Conservation (phyloP, 2,329 filamentous ascomycete genomes). For the Colletotrichum coccodes region DNA sequence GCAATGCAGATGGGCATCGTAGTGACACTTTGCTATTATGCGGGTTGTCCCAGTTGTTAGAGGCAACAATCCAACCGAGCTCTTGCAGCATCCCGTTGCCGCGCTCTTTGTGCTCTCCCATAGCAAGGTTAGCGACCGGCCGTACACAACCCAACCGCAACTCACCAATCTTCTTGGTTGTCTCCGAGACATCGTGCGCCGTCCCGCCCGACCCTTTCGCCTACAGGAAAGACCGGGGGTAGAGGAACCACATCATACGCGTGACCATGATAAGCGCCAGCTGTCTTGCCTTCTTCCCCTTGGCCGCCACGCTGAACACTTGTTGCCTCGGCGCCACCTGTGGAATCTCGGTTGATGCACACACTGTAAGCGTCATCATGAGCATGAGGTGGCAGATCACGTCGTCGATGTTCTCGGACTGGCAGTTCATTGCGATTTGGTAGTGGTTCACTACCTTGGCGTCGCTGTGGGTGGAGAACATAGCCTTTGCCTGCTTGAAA, state of each 20-base stretch:
- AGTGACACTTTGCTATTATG: too few relatives aligned
- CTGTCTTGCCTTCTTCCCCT: background rate
- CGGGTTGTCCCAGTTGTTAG: too few relatives aligned
- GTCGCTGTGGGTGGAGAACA: background rate
- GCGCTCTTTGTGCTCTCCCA: too few relatives aligned
- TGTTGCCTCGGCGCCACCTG: background rate
- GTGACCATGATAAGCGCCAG: background rate
- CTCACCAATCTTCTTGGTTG: conserved; percentile 4
- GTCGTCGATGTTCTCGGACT: background rate
- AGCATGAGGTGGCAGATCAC: background rate
- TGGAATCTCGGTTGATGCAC: background rate
- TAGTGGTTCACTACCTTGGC: background rate
- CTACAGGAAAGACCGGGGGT: background rate
- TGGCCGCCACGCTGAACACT: background rate
- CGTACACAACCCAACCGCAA: too few relatives aligned
- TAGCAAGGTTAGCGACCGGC: too few relatives aligned
- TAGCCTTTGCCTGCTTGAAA: background rate
- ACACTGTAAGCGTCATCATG: background rate
- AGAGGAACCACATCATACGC: conserved; percentile 3
- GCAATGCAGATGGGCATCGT: too few relatives aligned
- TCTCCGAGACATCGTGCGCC: background rate
- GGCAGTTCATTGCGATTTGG: background rate
- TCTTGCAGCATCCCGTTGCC: too few relatives aligned
- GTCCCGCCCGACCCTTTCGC: background rate
- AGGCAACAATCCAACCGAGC: too few relatives aligned